These are phyloP conservation scores for Cladosporium sp. DNA, from an alignment of 2,329 filamentous ascomycete species.

Conservation along the genomic window DNA sequence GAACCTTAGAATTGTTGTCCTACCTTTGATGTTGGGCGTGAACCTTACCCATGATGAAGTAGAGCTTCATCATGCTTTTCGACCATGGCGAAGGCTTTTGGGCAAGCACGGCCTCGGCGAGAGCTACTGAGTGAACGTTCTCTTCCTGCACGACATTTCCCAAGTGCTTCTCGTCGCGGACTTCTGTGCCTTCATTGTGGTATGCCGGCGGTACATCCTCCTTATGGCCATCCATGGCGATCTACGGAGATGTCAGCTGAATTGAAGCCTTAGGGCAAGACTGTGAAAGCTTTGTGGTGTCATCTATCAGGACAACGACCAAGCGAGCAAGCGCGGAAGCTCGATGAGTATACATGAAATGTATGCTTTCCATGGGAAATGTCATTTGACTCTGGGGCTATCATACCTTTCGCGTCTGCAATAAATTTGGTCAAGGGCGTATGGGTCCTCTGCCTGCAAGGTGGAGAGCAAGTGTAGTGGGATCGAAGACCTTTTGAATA, in stretches of 20 bases:
- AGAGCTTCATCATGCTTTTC: constrained; percentile 23
- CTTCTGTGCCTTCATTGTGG: constrained; percentile 10
- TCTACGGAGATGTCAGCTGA: not conserved
- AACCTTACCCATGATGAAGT: constrained; percentile 17
- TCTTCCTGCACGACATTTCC: constrained; percentile 20
- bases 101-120: constrained; percentile 20
- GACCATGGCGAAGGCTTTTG: constrained; percentile 22
- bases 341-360: no score
- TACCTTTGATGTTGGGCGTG: not conserved
- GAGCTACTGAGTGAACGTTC: constrained; percentile 20
- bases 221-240: constrained; percentile 46
- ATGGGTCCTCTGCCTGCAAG: not conserved
- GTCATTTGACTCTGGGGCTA: no score
- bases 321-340: no score
- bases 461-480: not conserved
- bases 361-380: no score
- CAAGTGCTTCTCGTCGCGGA: constrained; percentile 17
- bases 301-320: no score
- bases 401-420: no score
- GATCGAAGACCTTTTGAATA: not conserved
- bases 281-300: no score
- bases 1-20: not conserved
- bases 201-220: constrained; percentile 15
- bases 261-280: not conserved
- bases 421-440: no score